These are phyloP conservation scores for Salvia hispanica DNA, from an alignment of 257 asterid genomes.

Conservation along the genomic window DNA sequence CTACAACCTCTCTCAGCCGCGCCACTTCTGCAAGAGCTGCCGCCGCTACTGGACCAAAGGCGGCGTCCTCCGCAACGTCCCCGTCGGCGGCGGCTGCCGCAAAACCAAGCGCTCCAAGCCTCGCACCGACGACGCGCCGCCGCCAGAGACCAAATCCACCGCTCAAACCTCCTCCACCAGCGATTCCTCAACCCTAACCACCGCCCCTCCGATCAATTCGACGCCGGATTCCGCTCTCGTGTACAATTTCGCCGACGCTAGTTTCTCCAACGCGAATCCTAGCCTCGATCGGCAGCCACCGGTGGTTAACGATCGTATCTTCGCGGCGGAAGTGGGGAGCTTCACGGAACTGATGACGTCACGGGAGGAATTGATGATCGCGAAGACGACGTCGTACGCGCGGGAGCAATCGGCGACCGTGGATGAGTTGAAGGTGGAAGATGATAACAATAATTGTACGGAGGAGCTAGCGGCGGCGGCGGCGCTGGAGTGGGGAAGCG, in stretches of 20 bases:
- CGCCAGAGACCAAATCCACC: constrained; percentile 38
- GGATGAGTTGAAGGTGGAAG: constrained; percentile 43
- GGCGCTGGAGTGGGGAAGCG: constrained; percentile 58
- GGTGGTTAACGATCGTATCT: constrained; percentile 44
- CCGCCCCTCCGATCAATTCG: constrained; percentile 31
- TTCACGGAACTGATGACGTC: constrained; percentile 55
- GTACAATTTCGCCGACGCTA: constrained; percentile 43
- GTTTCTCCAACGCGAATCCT: constrained; percentile 38
- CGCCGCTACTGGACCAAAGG: constrained; percentile 96
- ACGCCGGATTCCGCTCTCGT: constrained; percentile 41
- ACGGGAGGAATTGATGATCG: constrained; percentile 39
- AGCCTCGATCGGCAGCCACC: constrained; percentile 43
- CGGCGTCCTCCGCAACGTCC: constrained; percentile 91
- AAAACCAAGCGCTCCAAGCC: constrained; percentile 71
- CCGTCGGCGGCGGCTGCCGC: constrained; percentile 94
- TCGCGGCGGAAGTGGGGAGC: constrained; percentile 53
- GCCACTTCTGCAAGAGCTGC: constrained; percentile 89
- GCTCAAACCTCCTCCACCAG: constrained; percentile 65
- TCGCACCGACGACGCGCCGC: constrained; percentile 7
- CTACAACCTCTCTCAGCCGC: constrained; percentile 90
- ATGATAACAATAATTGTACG: constrained; percentile 35
- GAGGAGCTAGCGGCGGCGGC: constrained; percentile 22
- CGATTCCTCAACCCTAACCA: constrained; percentile 76
- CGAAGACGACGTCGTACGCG: constrained; percentile 35
- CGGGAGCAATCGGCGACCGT: constrained; percentile 26